Evolutionary conservation across 768 basidiomycete genomes (phyloP).

Genomic region (Phylloporus sp.): DNA sequence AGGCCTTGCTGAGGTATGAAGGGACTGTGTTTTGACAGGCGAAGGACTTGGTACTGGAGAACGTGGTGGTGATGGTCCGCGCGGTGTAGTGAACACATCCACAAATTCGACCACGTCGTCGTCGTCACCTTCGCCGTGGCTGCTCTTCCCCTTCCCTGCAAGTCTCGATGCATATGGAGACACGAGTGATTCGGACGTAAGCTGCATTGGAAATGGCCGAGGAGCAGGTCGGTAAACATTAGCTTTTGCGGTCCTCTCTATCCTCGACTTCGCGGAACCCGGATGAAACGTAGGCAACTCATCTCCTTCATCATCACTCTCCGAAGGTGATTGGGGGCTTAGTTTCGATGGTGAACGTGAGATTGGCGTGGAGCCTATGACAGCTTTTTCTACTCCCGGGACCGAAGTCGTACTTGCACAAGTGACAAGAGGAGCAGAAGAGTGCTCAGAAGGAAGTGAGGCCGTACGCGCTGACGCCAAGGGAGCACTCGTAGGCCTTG

Average conservation of each 20-base stretch:
- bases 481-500: conserved; percentile 1
- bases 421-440: not conserved
- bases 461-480: not conserved
- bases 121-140: not conserved
- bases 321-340: not conserved
- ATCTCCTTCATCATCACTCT: conserved; percentile 12
- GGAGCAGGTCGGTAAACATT: conserved; percentile 2
- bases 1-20: not conserved
- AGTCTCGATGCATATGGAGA: not conserved
- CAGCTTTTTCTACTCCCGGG: not conserved
- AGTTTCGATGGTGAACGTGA: conserved; percentile 14
- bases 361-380: not conserved
- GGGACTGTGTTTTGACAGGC: not conserved
- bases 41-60: conserved; percentile 22
- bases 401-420: not conserved
- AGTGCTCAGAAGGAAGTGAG: not conserved
- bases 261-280: conserved; percentile 4
- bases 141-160: not conserved
- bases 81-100: conserved; percentile 23
- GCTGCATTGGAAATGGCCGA: conserved; percentile 28
- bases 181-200: not conserved
- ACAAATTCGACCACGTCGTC: conserved; percentile 7
- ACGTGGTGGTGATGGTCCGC: conserved; percentile 15
- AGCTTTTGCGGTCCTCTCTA: not conserved
- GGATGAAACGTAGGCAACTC: conserved; percentile 20